These are phyloP conservation scores for Nakazawaea ernobii DNA, from an alignment of 805 yeast species.

Conservation along the genomic window DNA sequence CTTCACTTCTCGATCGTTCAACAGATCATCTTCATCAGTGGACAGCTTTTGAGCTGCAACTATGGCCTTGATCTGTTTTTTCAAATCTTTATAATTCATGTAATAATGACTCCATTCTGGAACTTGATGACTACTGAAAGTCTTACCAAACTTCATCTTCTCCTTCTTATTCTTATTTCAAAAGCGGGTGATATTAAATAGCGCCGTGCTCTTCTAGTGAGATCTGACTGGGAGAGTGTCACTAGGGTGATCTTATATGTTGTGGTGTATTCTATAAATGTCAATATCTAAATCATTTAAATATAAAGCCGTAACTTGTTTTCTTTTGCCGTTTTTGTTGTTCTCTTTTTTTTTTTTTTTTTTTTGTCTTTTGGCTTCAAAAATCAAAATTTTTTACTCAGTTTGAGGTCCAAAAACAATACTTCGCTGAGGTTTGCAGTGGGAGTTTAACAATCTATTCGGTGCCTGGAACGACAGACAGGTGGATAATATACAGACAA, in stretches of 20 bases:
- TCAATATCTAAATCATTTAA: background rate
- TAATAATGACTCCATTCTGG: constrained; percentile 89
- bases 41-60: constrained; percentile 34
- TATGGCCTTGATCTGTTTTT: constrained; percentile 70
- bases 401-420: no score
- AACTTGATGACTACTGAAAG: constrained; percentile 75
- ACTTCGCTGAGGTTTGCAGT: no score
- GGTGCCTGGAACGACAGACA: no score
- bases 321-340: no score
- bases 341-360: no score
- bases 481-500: no score
- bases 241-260: no score
- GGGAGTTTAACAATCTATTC: no score
- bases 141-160: constrained; percentile 76
- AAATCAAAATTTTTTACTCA: background rate
- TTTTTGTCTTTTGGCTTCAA: background rate
- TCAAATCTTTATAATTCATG: constrained; percentile 79
- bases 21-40: constrained; percentile 22
- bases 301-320: no score
- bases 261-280: no score
- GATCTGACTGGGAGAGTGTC: no score
- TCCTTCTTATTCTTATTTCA: background rate
- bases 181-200: background rate
- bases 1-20: constrained; percentile 37
- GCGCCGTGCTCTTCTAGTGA: no score